Conservation (phyloP, 176 grass and related monocot species). For the Aechmea fasciata region DNA sequence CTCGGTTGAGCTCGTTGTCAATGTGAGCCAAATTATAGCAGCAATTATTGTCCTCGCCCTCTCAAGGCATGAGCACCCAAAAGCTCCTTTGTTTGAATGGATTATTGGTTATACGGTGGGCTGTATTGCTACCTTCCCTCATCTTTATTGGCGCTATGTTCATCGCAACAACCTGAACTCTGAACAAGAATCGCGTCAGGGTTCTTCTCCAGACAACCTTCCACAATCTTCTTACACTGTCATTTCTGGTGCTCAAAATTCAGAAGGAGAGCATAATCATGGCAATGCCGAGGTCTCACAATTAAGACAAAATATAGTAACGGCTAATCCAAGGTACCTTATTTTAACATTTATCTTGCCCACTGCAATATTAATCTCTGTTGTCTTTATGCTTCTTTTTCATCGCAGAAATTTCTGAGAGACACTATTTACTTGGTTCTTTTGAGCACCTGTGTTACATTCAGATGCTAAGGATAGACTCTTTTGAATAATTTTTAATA, state of each 20-base stretch:
- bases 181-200: slow-evolving; percentile 30
- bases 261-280: slow-evolving; percentile 28
- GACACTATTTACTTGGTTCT: too few species aligned
- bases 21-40: slow-evolving; percentile 86
- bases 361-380: too few species aligned
- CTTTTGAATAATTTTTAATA: too few species aligned
- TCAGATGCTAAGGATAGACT: too few species aligned
- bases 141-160: slow-evolving; percentile 96
- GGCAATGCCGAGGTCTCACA: slow-evolving; percentile 33
- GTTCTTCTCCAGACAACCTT: slow-evolving; percentile 32
- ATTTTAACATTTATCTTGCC: background rate
- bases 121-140: slow-evolving; percentile 73
- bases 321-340: slow-evolving; percentile 65
- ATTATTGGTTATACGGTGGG: slow-evolving; percentile 89
- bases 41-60: slow-evolving; percentile 61
- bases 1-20: slow-evolving; percentile 85
- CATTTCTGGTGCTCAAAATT: slow-evolving; percentile 22
- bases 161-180: slow-evolving; percentile 59
- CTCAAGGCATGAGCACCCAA: slow-evolving; percentile 66
- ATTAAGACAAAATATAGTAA: slow-evolving; percentile 38
- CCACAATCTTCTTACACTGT: slow-evolving; percentile 27
- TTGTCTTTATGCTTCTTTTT: too few species aligned
- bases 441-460: too few species aligned
- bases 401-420: too few species aligned
- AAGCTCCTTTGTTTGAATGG: slow-evolving; percentile 84